These are phyloP conservation scores for Citrullus mucosospermus DNA, from an alignment of 306 rosid genomes.

Conservation along the genomic window DNA sequence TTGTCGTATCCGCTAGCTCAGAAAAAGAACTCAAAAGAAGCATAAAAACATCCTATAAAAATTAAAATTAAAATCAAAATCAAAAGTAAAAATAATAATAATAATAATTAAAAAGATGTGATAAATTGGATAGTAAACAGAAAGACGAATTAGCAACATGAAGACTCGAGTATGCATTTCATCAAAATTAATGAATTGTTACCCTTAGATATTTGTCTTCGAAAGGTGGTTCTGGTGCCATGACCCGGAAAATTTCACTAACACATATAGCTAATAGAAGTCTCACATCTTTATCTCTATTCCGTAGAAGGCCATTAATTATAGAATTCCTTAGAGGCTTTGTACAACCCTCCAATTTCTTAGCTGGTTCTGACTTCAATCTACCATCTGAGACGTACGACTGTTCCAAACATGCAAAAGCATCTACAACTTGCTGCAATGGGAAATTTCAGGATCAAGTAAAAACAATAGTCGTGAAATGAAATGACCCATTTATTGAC, in stretches of 20 bases:
- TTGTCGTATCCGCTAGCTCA: conserved; percentile 57
- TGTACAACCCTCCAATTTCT: conserved; percentile 25
- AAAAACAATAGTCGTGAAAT: background rate
- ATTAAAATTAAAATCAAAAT: no score
- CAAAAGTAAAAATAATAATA: no score
- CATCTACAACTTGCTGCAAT: conserved; percentile 56
- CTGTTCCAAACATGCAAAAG: conserved; percentile 56
- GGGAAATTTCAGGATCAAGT: background rate
- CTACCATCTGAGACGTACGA: conserved; percentile 23
- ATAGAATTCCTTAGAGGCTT: conserved; percentile 41
- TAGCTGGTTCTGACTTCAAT: conserved; percentile 25
- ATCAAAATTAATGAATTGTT: conserved; percentile 6
- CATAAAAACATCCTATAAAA: conserved; percentile 53
- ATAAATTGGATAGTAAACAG: conserved; percentile 3
- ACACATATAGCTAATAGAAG: conserved; percentile 64
- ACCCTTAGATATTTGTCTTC: conserved; percentile 62
- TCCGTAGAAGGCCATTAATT: conserved; percentile 38
- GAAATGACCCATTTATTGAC: background rate
- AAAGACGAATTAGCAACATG: background rate
- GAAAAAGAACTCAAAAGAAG: conserved; percentile 52
- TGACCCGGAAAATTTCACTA: conserved; percentile 57
- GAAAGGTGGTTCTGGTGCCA: conserved; percentile 82
- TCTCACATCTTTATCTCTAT: conserved; percentile 66
- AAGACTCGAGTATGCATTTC: background rate
- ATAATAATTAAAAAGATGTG: background rate